Evolutionary conservation across 2,329 filamentous ascomycete genomes (phyloP), one percentile per base, ranked within the genome.

Genomic region (Metarhizium rileyi): DNA sequence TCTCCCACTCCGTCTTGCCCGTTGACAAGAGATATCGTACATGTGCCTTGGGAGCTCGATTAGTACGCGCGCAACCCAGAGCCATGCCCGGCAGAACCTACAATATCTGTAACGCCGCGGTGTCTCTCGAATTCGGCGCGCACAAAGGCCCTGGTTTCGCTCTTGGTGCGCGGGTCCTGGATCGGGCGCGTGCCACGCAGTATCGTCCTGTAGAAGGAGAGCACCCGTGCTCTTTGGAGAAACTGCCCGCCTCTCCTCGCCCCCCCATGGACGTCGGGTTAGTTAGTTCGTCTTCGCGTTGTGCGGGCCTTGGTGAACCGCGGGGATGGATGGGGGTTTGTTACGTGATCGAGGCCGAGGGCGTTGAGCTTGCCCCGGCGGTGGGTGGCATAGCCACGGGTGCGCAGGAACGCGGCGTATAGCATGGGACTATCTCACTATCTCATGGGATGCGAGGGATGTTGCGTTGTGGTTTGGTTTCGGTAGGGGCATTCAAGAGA

Each of bases 1-100:
- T 71, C 57, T 84, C 77, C 80, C 80, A 84, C 60, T 84, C 76
- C 25, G 78, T 80, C 66, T 81, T 83, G 48, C 81, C 81, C 3
- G 76, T 83, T 9, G 80, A 82, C 51, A 83, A 63, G 35, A 84
- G 71, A 61, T 83, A 84, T 50, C 77, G 72, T 55, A 83, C 79
- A 57, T 84, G 80, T 55, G 67, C 65, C 78, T 81, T n/a, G n/a
- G n/a, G n/a, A n/a, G 23, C 7, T 4, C 22, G 30, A 26, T 38
- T 16, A 25, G 43, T 23, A 18, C 22, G 23, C 22, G 18, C 6
- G 10, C n/a, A 5, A 30, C 4, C 14, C 18, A 14, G 30, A 33
- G 2, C 8, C 12, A 33, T 16, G 16, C 9, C 5, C 18, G 16
- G 35, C 7, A 30, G 25, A 18, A 68, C 75, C 43, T 63, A 81